Conservation (phyloP, 768 basidiomycete species). For the Tephrocybe sp. region DNA sequence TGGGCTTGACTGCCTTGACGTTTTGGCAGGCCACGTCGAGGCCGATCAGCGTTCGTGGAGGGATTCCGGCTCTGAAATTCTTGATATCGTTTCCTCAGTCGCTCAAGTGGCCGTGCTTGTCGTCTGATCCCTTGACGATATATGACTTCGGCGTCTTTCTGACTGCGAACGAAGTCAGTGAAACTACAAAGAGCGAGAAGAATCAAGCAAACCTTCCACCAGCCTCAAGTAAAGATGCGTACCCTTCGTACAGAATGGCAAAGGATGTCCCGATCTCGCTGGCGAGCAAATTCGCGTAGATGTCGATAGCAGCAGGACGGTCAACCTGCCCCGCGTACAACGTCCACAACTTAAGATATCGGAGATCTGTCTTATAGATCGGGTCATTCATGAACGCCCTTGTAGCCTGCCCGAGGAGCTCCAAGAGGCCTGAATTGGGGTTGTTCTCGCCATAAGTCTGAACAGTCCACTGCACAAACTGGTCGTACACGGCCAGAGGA, state of each 20-base stretch:
- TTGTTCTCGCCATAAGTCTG: conserved; percentile 75
- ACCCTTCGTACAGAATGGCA: conserved; percentile 88
- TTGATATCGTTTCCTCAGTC: conserved; percentile 77
- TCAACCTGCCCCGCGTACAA: conserved; percentile 83
- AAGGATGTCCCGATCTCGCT: conserved; percentile 77
- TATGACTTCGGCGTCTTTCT: conserved; percentile 74
- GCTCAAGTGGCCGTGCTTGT: conserved; percentile 78
- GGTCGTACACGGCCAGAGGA: conserved; percentile 80
- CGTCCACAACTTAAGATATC: conserved; percentile 92
- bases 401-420: conserved; percentile 84
- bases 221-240: conserved; percentile 76
- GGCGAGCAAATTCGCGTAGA: conserved; percentile 73
- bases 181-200: neutral
- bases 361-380: conserved; percentile 83
- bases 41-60: conserved; percentile 17
- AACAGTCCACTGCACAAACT: conserved; percentile 88
- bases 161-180: conserved; percentile 39
- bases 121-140: conserved; percentile 83
- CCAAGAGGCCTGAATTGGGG: conserved; percentile 69
- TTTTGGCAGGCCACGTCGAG: conserved; percentile 24
- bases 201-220: conserved; percentile 58
- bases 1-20: conserved; percentile 11
- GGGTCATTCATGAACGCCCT: conserved; percentile 78
- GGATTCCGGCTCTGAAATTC: conserved; percentile 70
- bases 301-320: conserved; percentile 61